Base-by-base conservation (phyloP, 1,139 yeast species). In the Blastobotrys indianensis region DNA sequence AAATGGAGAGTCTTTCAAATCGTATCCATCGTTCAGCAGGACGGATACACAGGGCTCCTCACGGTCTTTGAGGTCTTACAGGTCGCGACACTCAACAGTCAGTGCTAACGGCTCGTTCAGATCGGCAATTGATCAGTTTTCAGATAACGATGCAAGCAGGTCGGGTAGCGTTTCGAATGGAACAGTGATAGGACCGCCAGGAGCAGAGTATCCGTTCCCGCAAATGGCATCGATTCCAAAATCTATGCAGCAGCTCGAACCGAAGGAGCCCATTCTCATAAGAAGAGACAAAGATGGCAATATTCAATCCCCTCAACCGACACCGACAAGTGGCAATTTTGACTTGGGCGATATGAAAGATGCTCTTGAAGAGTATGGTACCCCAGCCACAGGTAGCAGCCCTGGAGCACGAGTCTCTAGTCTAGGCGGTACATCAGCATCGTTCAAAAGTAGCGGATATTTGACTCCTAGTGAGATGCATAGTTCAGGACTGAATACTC, bases 11-110 rank as follows among this genome's bases (percentile, higher is more conserved):
- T 58, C 53, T n/a, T 47, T 59, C 38, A 64, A 61, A 46, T 57
- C 62, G 36, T 62, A 60, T 48, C 71, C 73, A 25, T 62, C 70
- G 33, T 68, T 70, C 54, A 57, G 66, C 23, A 62, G 74, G 38
- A 55, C 67, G 15, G 74, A 70, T 50, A 70, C 74, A 6, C 71
- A 67, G 49, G 68, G 68, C 30, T 67, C 72, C 29, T 56, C 69
- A 10, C 57, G 63, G 46, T 65, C 70, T 5, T 50, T 53, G 25
- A 56, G 65, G 42, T 64, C 69, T 15, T 55, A 61, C 39, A 56
- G 67, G 29, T 64, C 69, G 15, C 53, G 60, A 36, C 51, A 56
- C 32, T 44, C 47, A 2, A 39, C 31, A 45, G 54, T 42, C 51
- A 49, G 50, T 51, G 47, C 57, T 59, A 44, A 49, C 41, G 59